phyloP scores from a whole-genome alignment of 495 filamentous ascomycete species.

The Gamarada debralockiae region DNA sequence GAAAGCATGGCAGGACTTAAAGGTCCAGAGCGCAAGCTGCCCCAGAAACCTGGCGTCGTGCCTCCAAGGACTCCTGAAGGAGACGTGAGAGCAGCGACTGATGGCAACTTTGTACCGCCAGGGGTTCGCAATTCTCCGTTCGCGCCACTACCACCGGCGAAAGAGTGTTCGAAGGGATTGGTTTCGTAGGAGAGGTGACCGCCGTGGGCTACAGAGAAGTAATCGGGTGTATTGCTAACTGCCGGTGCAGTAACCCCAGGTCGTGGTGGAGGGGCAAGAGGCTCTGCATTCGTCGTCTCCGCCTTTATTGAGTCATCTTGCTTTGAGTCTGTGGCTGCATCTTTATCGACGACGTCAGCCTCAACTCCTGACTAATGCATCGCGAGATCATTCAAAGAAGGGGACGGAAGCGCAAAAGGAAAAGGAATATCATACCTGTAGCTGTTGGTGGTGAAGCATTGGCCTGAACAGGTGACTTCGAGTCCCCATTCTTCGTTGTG shows the following conservation, averaged over 20 bases:
- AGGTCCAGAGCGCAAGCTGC: conserved; percentile 83
- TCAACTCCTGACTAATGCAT: not conserved
- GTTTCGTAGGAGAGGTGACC: conserved; percentile 71
- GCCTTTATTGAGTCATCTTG: conserved; percentile 6
- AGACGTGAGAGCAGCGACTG: conserved; percentile 87
- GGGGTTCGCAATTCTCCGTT: conserved; percentile 50
- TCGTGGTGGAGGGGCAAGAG: conserved; percentile 76
- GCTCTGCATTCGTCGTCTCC: conserved; percentile 36
- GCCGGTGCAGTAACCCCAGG: conserved; percentile 57
- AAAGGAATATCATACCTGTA: not conserved
- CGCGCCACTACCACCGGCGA: conserved; percentile 42
- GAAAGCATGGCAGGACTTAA: conserved; percentile 97
- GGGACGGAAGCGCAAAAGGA: not conserved
- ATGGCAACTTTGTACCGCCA: conserved; percentile 83
- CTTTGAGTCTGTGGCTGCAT: conserved; percentile 8
- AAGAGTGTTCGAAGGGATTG: conserved; percentile 95
- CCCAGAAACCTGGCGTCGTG: conserved; percentile 72
- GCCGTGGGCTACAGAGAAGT: conserved; percentile 63
- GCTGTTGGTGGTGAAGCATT: conserved; percentile 8
- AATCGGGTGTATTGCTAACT: conserved; percentile 61
- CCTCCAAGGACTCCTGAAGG: conserved; percentile 74
- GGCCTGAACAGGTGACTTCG: conserved; percentile 19
- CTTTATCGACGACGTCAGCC: conserved; percentile 3
- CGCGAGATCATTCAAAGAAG: not conserved
- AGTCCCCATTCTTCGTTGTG: conserved; percentile 12